Evolutionary conservation across 169 alveolate genomes (phyloP), one percentile per base, ranked within the genome.

Genomic region (Plasmodium knowlesi): DNA sequence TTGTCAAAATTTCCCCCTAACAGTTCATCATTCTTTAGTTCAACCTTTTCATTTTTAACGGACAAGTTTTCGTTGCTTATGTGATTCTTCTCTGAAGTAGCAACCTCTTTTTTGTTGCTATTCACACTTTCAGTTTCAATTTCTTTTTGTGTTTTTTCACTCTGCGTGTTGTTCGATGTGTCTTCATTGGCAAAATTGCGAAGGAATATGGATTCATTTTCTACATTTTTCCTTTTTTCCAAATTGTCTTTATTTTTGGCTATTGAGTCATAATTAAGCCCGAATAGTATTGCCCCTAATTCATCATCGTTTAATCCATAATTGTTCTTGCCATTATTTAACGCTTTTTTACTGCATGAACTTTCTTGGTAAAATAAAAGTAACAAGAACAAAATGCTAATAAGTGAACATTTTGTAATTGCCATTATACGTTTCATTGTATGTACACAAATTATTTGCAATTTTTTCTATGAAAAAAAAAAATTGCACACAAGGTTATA

Each of bases 261-360:
- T 53, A 76, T 34, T 12, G 67, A 50, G 78, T 85, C 79, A 74
- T 73, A 85, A 53, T 85, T 85, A 85, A 85, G 84, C 46, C 93
- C 93, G 54, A 85, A 74, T 30, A 85, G 76, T 61, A 85, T 85
- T 85, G 93, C 93, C 41, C 85, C 61, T 8, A 85, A 54, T 54
- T 85, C 86, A 28, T 85, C 86, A 28, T 85, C 73, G 67, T 67
- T 85, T 85, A 85, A 74, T 85, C 93, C 93, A 74, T 85, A 85
- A 43, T 85, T 85, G 3, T 25, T 85, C 61, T 74, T 67, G 53
- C 93, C 43, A 54, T 73, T 74, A 53, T 34, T 74, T 76, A 74
- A 41, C 25, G 93, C 22, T 50, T 85, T 73, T 73, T 85, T 85
- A 53, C 82, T 73, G 57, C 86, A 74, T 85, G 81, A 85, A 74